Conservation (phyloP, 495 filamentous ascomycete genomes). For the Penicillium egyptiacum region DNA sequence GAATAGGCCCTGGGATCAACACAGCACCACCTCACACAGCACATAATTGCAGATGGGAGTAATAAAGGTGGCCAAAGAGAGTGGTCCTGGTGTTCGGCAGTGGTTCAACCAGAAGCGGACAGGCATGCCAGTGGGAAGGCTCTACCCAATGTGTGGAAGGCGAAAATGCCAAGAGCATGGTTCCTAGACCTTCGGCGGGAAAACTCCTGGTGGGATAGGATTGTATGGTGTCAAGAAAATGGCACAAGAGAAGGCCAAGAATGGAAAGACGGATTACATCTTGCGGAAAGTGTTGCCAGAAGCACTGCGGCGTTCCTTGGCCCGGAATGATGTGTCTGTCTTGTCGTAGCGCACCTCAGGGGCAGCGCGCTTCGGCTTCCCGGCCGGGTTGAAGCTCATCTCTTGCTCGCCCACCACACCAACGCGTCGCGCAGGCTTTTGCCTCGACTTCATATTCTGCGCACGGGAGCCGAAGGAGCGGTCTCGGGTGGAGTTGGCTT, state of each 20-base stretch:
- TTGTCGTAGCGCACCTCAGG: conserved; percentile 33
- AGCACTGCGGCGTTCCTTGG: conserved; percentile 52
- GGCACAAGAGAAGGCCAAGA: neutral
- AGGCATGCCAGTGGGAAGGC: neutral
- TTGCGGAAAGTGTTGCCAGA: conserved; percentile 54
- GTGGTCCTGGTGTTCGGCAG: neutral
- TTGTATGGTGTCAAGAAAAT: conserved; percentile 1
- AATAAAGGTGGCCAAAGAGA: neutral
- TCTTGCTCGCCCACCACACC: conserved; percentile 79
- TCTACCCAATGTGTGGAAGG: neutral
- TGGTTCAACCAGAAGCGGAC: neutral
- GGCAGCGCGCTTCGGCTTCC: conserved; percentile 49
- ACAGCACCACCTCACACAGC: neutral
- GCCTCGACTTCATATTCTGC: conserved; percentile 49
- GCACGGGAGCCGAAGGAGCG: conserved; percentile 71
- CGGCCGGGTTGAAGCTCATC: conserved; percentile 76
- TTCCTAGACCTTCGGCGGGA: neutral
- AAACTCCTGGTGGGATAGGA: neutral
- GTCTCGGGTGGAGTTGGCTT: conserved; percentile 46
- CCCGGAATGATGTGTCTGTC: conserved; percentile 29
- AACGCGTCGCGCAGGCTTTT: conserved; percentile 45
- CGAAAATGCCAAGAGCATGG: neutral
- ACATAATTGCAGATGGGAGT: neutral
- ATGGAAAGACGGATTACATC: conserved; percentile 37
- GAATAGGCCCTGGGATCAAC: neutral